A percentile compares a stretch with the other conserved stretches of the same genome.
These are phyloP conservation scores for Aspergillus glaucus DNA, from an alignment of 2,329 filamentous ascomycete species.

Conservation along the genomic window DNA sequence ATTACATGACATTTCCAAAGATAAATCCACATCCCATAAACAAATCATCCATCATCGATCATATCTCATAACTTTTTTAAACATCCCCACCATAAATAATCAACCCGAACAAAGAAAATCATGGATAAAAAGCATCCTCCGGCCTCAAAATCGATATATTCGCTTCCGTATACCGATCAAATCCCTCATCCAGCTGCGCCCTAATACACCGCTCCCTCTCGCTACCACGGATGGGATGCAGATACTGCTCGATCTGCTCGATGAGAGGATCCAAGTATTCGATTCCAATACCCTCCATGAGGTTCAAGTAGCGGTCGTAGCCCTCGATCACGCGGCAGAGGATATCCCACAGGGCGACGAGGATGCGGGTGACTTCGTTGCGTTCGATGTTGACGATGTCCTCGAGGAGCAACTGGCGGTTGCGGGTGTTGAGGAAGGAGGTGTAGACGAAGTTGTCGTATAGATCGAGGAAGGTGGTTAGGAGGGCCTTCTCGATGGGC, in stretches of 20 bases:
- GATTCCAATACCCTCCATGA: conserved; percentile 9
- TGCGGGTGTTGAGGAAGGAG: conserved; percentile 15
- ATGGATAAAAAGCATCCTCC: neutral
- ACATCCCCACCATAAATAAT: no score
- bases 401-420: conserved; percentile 11
- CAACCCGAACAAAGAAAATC: neutral
- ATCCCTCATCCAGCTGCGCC: neutral
- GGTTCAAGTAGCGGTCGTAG: conserved; percentile 12
- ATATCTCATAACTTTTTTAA: no score
- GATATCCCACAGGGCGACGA: conserved; percentile 15
- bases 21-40: no score
- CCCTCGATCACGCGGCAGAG: conserved; percentile 14
- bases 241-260: conserved; percentile 2
- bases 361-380: conserved; percentile 6
- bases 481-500: conserved; percentile 14
- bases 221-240: neutral
- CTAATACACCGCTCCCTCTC: neutral
- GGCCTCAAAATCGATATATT: neutral
- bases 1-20: no score
- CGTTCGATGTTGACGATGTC: conserved; percentile 4
- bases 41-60: no score
- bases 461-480: conserved; percentile 16
- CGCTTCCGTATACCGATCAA: neutral
- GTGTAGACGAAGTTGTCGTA: conserved; percentile 22
- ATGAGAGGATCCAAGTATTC: conserved; percentile 10